These are phyloP conservation scores for Crithidia acanthocephali DNA, from an alignment of 208 protist species.

Conservation along the genomic window DNA sequence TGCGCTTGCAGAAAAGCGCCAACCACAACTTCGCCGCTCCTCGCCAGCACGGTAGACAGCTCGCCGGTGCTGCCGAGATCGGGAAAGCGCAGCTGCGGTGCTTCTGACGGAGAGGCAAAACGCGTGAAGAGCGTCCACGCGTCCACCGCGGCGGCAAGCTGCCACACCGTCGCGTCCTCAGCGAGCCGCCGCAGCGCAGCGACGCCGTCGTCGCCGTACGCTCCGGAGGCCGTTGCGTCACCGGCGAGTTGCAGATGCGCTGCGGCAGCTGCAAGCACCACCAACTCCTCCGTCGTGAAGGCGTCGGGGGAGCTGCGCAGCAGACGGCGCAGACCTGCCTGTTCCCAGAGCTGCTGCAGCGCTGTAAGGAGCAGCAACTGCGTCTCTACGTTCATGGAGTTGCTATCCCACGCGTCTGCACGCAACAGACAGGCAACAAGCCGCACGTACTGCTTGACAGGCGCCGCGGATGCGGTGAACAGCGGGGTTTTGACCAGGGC, in stretches of 20 bases:
- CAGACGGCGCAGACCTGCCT: slow-evolving; percentile 11
- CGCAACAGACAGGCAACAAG: slow-evolving; percentile 34
- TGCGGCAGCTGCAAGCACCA: slow-evolving; percentile 28
- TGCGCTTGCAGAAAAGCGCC: slow-evolving; percentile 21
- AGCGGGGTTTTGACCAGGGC: slow-evolving; percentile 6
- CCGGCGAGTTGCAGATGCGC: slow-evolving; percentile 4
- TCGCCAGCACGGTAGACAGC: slow-evolving; percentile 13
- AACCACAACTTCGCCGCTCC: slow-evolving; percentile 25
- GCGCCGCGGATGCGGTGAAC: slow-evolving; percentile 16
- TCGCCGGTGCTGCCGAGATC: neutral
- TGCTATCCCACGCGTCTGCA: slow-evolving; percentile 22
- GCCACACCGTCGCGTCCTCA: slow-evolving; percentile 12
- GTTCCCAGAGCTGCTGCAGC: slow-evolving; percentile 21
- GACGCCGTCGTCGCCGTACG: slow-evolving; percentile 1
- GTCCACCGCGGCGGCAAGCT: slow-evolving; percentile 28
- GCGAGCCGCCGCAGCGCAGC: slow-evolving; percentile 14
- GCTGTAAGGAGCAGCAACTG: slow-evolving; percentile 15
- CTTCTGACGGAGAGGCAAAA: neutral
- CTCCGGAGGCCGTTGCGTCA: neutral
- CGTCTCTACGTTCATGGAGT: neutral
- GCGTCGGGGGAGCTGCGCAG: slow-evolving; percentile 2
- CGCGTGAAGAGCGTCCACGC: slow-evolving; percentile 30
- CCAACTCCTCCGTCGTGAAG: slow-evolving; percentile 36
- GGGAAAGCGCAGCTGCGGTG: neutral
- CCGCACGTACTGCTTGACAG: slow-evolving; percentile 14